Conservation (phyloP, 139 green algal genomes). For the Tetradesmus obliquus region DNA sequence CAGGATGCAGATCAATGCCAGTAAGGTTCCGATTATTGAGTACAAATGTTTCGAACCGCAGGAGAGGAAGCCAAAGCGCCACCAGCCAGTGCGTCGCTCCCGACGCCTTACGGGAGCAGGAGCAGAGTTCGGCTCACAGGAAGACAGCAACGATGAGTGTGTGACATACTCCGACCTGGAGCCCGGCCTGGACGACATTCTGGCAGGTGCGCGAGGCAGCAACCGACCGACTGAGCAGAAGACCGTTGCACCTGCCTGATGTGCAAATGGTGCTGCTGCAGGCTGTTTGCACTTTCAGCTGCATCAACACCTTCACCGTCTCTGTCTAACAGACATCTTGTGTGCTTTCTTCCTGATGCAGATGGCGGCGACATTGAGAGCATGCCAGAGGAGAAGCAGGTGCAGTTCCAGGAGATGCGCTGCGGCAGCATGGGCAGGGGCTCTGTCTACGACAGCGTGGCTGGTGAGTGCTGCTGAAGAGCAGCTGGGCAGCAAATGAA, state of each 20-base stretch:
- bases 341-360: not conserved
- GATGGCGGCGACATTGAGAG: constrained; percentile 21
- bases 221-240: not conserved
- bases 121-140: constrained; percentile 30
- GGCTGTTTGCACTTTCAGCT: not conserved
- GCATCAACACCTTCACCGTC: not conserved
- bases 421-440: constrained; percentile 63
- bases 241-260: constrained; percentile 21
- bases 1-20: not conserved
- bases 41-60: not conserved
- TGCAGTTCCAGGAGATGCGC: constrained; percentile 50
- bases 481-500: not conserved
- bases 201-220: constrained; percentile 46
- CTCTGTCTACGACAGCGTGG: constrained; percentile 63
- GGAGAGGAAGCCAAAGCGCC: not conserved
- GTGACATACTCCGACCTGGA: constrained; percentile 37
- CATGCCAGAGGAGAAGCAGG: constrained; percentile 40
- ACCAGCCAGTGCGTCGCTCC: constrained; percentile 34
- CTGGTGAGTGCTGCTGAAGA: constrained; percentile 12
- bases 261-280: not conserved
- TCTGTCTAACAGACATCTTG: not conserved
- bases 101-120: constrained; percentile 32
- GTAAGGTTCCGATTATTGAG: not conserved
- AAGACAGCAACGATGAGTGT: constrained; percentile 7
- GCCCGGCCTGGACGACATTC: constrained; percentile 49